Conservation (phyloP, 169 alveolate genomes). For the Neospora caninum region DNA sequence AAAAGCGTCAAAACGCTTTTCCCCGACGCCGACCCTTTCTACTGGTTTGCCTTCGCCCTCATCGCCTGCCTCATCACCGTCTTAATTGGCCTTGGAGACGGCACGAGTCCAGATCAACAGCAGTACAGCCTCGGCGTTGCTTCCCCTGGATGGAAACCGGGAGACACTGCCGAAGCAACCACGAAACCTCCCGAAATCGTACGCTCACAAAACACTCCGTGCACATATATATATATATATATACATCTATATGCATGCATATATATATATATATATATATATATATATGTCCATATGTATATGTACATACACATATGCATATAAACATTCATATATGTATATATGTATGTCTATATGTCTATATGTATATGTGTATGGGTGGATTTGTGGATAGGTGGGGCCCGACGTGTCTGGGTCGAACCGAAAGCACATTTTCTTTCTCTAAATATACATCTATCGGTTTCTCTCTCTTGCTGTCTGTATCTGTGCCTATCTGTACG, state of each 20-base stretch:
- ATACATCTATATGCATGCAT: not conserved
- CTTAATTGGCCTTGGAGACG: slow-evolving; percentile 56
- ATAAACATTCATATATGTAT: not conserved
- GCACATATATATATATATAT: not conserved
- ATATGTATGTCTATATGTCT: not conserved
- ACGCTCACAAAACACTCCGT: not conserved
- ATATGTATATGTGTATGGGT: not conserved
- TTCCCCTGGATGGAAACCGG: slow-evolving; percentile 45
- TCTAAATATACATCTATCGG: not conserved
- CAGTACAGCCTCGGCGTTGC: slow-evolving; percentile 59
- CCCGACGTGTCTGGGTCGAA: not conserved
- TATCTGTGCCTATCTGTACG: not conserved
- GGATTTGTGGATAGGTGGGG: no score
- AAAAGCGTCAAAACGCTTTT: slow-evolving; percentile 43
- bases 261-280: not conserved
- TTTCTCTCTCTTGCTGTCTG: no score
- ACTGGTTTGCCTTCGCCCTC: slow-evolving; percentile 42
- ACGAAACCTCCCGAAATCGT: slow-evolving; percentile 56
- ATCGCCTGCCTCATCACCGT: slow-evolving; percentile 37
- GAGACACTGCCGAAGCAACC: slow-evolving; percentile 35
- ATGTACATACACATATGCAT: not conserved
- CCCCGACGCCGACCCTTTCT: slow-evolving; percentile 58
- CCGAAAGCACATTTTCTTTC: no score
- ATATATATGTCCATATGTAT: not conserved
- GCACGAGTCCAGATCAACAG: slow-evolving; percentile 9